These are phyloP conservation scores for Exobasidium cylindrosporum DNA, from an alignment of 1,284 basidiomycete species.

Conservation along the genomic window DNA sequence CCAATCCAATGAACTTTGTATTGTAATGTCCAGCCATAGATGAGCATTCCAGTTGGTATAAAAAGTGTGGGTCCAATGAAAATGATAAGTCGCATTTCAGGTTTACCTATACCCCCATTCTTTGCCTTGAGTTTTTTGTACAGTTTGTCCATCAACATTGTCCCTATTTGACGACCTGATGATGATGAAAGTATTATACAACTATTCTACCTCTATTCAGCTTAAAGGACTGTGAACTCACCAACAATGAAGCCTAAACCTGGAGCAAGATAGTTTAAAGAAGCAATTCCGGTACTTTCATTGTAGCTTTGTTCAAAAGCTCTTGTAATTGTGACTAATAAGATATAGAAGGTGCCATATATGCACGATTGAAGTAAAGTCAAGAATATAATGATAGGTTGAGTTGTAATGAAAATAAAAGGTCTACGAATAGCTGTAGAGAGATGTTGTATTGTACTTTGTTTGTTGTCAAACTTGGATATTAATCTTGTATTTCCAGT, in stretches of 20 bases:
- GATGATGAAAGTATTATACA: not conserved
- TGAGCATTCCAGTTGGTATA: constrained; percentile 24
- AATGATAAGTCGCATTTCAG: constrained; percentile 15
- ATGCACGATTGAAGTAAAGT: constrained; percentile 19
- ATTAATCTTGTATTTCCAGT: constrained; percentile 44
- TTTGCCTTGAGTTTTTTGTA: not conserved
- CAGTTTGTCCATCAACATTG: constrained; percentile 4
- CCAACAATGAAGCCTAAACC: not conserved
- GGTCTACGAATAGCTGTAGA: constrained; percentile 39
- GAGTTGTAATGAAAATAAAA: constrained; percentile 38
- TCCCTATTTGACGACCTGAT: not conserved
- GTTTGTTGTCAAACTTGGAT: constrained; percentile 40
- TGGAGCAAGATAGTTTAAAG: not conserved
- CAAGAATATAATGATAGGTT: constrained; percentile 34
- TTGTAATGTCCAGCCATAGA: constrained; percentile 51
- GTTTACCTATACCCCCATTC: constrained; percentile 14
- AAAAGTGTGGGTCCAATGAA: constrained; percentile 16
- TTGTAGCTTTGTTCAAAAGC: not conserved
- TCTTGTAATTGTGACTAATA: constrained; percentile 6
- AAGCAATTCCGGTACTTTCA: constrained; percentile 3
- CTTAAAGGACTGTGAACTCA: not conserved
- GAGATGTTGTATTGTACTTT: constrained; percentile 31
- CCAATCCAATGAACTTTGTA: constrained; percentile 29
- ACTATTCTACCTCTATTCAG: not conserved
- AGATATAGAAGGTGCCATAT: constrained; percentile 22